Conservation (phyloP, 805 yeast genomes). For the Hyphopichia homilentoma region DNA sequence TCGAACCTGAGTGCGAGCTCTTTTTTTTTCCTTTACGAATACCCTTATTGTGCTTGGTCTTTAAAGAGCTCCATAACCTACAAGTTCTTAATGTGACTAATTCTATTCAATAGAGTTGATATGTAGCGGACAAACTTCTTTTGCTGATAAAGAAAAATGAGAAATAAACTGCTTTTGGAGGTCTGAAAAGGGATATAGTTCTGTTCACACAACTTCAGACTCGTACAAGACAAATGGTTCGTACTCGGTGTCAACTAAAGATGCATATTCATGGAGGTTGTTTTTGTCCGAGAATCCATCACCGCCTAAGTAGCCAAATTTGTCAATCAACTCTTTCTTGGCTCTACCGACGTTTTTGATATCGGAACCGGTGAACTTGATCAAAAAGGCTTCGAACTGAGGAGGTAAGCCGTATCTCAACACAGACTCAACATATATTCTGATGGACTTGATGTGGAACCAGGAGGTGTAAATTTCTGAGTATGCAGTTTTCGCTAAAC, state of each 20-base stretch:
- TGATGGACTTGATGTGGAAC: constrained; percentile 85
- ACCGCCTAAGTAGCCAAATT: constrained; percentile 90
- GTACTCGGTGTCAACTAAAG: constrained; percentile 90
- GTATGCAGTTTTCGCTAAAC: constrained; percentile 87
- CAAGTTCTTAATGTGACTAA: too few relatives aligned
- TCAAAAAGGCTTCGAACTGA: constrained; percentile 57
- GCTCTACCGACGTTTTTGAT: constrained; percentile 47
- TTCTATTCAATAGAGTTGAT: too few relatives aligned
- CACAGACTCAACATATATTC: constrained; percentile 89
- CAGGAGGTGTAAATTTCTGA: constrained; percentile 80
- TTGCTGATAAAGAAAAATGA: too few relatives aligned
- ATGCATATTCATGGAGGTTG: constrained; percentile 80
- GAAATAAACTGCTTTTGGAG: too few relatives aligned
- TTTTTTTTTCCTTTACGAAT: neutral
- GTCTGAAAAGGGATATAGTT: too few relatives aligned
- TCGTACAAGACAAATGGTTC: constrained; percentile 92
- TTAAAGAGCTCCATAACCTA: too few relatives aligned
- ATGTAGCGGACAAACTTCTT: too few relatives aligned
- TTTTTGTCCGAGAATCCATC: constrained; percentile 74
- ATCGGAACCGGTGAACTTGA: constrained; percentile 39
- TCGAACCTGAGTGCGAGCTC: constrained; percentile 85
- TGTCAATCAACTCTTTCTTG: constrained; percentile 63
- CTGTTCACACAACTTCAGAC: constrained; percentile 31
- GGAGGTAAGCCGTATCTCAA: constrained; percentile 97
- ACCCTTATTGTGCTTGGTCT: too few relatives aligned